Base-by-base conservation (phyloP, 805 yeast species). In the Komagataella kurtzmanii region DNA sequence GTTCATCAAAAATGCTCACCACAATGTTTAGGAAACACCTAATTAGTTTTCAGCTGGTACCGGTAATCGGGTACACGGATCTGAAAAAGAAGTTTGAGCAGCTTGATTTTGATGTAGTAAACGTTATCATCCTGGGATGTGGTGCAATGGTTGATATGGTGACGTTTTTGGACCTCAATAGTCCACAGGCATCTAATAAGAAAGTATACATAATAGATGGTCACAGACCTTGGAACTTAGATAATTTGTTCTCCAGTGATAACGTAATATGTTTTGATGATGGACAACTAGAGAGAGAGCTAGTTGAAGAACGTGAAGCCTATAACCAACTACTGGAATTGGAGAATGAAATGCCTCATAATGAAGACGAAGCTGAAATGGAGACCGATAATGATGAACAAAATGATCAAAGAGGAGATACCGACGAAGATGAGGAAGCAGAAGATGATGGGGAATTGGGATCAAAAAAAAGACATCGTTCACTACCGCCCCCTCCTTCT, bases 171-270 rank as follows among this genome's bases (percentile, higher is more conserved):
- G 87, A 82, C 17, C 75, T 85, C 10, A 80, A 82, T 52, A 72
- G 77, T 3, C 72, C 76, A 48, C 78, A 77, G 5, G 77, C 74
- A 51, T 56, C 81, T 10, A 66, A 68, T 2, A 74, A 93, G 56
- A 79, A 74, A 52, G 76, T 91, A 2, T 95, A 88, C 59, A 77
- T 95, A 8, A 74, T 93, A 52, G 99, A 93, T 66, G 89, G 96
- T 3, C 93, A 86, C 57, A 71, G 98, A 56, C 99, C 99, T 3
- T 93, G 99, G 98, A 90, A 90, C 66, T 70, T 93, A 56, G 96
- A 90, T 63, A 93, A 93, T 62, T 61, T 93, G 48, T 90, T 86
- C 72, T 97, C 96, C 1, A 82, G 91, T 6, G 79, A 80, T 7
- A 74, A 80, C 55, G 79, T 93, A 3, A 74, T 74, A 6, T 90